Evolutionary conservation across 1,284 basidiomycete genomes (phyloP), one percentile per base, ranked within the genome.

Genomic region (Laetiporus sulphureus): DNA sequence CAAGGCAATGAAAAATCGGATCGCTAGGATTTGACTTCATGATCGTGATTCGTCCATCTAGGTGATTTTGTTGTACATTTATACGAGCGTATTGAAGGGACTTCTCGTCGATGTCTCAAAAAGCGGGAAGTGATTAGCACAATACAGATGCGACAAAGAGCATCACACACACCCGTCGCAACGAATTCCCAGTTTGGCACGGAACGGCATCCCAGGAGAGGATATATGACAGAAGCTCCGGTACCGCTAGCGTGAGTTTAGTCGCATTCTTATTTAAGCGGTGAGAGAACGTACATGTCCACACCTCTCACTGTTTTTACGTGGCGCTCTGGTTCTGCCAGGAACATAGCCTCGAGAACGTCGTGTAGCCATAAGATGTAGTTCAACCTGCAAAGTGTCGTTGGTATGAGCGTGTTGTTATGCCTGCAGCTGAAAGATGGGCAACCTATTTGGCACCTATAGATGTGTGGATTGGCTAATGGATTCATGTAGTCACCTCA

Each of bases 141-240:
- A 13, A 7, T n/a, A n/a, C n/a, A n/a, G n/a, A n/a, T n/a, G n/a
- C 11, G 44, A 5, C 32, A 10, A 24, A 5, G 24, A 27, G 2
- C 22, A 6, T 3, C 15, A 18, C 3, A 48, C 63, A 30, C 41
- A 88, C 91, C 91, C 32, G 89, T 91, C 0, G 74, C 90, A 16
- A 77, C 51, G 39, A 93, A 79, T 1, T 53, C 51, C 71, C 84
- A 87, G 1, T 55, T 57, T 2, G 70, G 59, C 27, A 80, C 66
- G 18, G 78, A 58, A 2, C 64, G 69, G 55, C 82, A 84, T 0
- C 76, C 75, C 0, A 98, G 71, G 0, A 96, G 66, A 0, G 93
- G 83, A 52, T 97, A 98, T 48, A 98, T 92, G 0, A 80, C 88
- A 0, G 89, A 87, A 6, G 92, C 83, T 1, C 94, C 94, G 6